A percentile compares a stretch with the other conserved stretches of the same genome.
Evolutionary conservation across 2,329 filamentous ascomycete genomes (phyloP).

Genomic region (Aspergillus arachidicola): DNA sequence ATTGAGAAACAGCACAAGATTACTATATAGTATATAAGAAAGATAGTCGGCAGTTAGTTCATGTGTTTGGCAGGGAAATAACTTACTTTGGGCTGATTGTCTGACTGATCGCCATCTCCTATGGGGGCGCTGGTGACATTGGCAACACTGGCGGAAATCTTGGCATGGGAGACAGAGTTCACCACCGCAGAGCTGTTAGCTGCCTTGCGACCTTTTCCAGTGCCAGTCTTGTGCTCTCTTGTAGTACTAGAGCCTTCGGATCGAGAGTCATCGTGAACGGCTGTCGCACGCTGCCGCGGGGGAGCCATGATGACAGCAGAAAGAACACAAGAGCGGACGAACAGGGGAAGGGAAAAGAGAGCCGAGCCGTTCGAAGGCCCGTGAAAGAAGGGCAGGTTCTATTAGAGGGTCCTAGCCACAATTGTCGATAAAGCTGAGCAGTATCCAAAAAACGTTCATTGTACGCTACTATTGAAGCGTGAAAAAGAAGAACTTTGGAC

Average conservation of each 20-base stretch:
- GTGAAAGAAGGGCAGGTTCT: background rate
- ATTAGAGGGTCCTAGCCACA: background rate
- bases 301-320: conserved; percentile 43
- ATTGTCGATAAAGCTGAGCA: background rate
- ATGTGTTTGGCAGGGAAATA: background rate
- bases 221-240: conserved; percentile 37
- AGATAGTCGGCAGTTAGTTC: too few species aligned
- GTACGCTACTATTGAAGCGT: conserved; percentile 10
- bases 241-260: conserved; percentile 51
- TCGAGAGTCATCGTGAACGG: conserved; percentile 48
- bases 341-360: conserved; percentile 1
- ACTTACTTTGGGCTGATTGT: conserved; percentile 37
- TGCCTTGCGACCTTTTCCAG: conserved; percentile 36
- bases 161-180: conserved; percentile 17
- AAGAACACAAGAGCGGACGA: conserved; percentile 8
- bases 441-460: background rate
- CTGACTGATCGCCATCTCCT: conserved; percentile 18
- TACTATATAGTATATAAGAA: too few species aligned
- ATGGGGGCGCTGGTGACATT: conserved; percentile 35
- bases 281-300: conserved; percentile 46
- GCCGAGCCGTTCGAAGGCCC: conserved; percentile 3
- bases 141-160: conserved; percentile 26
- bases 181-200: conserved; percentile 19
- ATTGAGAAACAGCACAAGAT: background rate
- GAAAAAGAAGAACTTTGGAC: conserved; percentile 19